These are phyloP conservation scores for Monilinia vaccinii-corymbosi DNA, from an alignment of 2,329 filamentous ascomycete species.

Conservation along the genomic window DNA sequence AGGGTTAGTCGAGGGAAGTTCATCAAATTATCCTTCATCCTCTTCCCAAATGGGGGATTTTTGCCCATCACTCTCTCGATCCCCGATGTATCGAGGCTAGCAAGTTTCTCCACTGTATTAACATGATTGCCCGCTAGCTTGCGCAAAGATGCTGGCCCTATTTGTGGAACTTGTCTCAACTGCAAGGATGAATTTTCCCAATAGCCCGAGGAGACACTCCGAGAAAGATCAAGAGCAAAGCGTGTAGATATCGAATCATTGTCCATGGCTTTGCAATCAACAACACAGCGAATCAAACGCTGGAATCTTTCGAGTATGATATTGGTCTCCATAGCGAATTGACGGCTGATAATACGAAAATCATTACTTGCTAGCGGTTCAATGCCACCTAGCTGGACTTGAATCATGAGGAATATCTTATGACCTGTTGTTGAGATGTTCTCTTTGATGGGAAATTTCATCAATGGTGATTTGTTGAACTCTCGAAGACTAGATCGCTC, in stretches of 20 bases:
- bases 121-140: constrained; percentile 67
- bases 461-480: constrained; percentile 58
- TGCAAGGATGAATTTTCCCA: constrained; percentile 76
- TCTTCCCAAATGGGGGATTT: constrained; percentile 75
- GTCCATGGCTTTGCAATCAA: constrained; percentile 57
- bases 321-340: constrained; percentile 51
- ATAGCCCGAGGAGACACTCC: constrained; percentile 62
- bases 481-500: constrained; percentile 64
- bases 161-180: constrained; percentile 70
- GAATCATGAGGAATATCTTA: constrained; percentile 71
- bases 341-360: constrained; percentile 41
- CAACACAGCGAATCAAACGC: constrained; percentile 63
- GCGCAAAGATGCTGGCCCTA: constrained; percentile 67
- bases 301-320: constrained; percentile 60
- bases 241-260: constrained; percentile 57
- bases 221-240: constrained; percentile 65
- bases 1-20: constrained; percentile 57
- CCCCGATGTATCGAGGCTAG: constrained; percentile 53
- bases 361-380: constrained; percentile 54
- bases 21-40: constrained; percentile 53
- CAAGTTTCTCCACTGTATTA: constrained; percentile 61
- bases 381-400: constrained; percentile 60
- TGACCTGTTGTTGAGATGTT: constrained; percentile 57
- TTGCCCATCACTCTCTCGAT: constrained; percentile 71
- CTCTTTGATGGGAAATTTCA: constrained; percentile 63